These are phyloP conservation scores for Dictyophora rubrovolvata DNA, from an alignment of 768 basidiomycete genomes.

Conservation along the genomic window DNA sequence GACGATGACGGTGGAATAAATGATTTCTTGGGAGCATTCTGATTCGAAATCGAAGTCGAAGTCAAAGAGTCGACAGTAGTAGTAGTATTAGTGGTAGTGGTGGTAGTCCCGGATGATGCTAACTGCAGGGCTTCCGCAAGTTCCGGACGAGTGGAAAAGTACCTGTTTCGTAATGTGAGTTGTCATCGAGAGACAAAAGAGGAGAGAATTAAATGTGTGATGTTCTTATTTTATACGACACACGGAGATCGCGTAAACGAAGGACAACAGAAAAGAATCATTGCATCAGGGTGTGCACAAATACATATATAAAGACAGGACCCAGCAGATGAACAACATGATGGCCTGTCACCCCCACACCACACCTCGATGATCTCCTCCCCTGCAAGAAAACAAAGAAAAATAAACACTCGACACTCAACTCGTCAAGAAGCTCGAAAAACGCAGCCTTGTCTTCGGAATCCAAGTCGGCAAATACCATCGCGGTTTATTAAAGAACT, in stretches of 20 bases:
- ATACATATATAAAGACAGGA: neutral
- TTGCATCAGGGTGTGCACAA: neutral
- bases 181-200: neutral
- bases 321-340: neutral
- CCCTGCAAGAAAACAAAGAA: neutral
- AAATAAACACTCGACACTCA: conserved; percentile 14
- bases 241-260: conserved; percentile 6
- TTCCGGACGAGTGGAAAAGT: conserved; percentile 65
- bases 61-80: neutral
- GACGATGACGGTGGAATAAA: conserved; percentile 1
- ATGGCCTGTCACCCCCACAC: neutral
- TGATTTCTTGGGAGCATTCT: neutral
- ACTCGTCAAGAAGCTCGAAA: conserved; percentile 76
- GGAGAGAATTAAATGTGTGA: neutral
- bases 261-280: conserved; percentile 10
- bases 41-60: neutral
- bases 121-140: conserved; percentile 19
- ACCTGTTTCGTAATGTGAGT: conserved; percentile 30
- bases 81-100: neutral
- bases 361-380: neutral
- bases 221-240: neutral
- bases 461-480: conserved; percentile 66
- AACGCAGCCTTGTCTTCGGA: conserved; percentile 70
- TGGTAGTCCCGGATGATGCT: neutral
- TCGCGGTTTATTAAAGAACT: too few species aligned